Conservation (phyloP, 345 rosid species). For the Melaleuca alternifolia region DNA sequence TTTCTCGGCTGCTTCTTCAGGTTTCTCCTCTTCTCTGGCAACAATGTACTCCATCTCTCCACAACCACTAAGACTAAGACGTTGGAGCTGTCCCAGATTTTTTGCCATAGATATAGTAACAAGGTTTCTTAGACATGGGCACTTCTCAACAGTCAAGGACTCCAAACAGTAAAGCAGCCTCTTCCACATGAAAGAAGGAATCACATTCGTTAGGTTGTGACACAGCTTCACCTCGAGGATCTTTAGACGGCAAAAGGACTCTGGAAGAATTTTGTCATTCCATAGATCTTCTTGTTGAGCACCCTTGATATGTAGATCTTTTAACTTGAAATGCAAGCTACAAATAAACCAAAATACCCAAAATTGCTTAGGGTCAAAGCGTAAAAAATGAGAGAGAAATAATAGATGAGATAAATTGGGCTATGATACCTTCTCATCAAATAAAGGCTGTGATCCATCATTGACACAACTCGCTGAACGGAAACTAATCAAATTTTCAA, state of each 20-base stretch:
- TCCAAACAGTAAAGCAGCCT: too few species aligned
- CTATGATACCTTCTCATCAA: too few species aligned
- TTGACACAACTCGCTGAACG: rapidly evolving
- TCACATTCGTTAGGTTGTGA: neutral
- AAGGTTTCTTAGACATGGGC: too few species aligned
- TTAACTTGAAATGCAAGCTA: neutral
- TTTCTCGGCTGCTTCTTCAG: too few species aligned
- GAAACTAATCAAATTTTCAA: neutral
- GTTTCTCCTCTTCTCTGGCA: too few species aligned
- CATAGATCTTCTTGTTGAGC: neutral
- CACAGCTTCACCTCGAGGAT: neutral
- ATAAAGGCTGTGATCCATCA: too few species aligned
- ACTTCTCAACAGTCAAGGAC: neutral
- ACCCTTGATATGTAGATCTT: neutral
- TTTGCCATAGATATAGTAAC: too few species aligned
- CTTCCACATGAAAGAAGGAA: neutral
- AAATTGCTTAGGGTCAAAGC: neutral
- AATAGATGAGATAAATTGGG: too few species aligned
- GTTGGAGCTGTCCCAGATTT: too few species aligned
- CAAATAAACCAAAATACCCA: neutral
- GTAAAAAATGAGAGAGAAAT: too few species aligned
- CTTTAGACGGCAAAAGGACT: neutral
- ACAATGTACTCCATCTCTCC: too few species aligned
- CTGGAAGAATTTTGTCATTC: rapidly evolving
- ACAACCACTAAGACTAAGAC: too few species aligned